Conservation (phyloP, 2,329 filamentous ascomycete species). For the Epichloe hybrida region DNA sequence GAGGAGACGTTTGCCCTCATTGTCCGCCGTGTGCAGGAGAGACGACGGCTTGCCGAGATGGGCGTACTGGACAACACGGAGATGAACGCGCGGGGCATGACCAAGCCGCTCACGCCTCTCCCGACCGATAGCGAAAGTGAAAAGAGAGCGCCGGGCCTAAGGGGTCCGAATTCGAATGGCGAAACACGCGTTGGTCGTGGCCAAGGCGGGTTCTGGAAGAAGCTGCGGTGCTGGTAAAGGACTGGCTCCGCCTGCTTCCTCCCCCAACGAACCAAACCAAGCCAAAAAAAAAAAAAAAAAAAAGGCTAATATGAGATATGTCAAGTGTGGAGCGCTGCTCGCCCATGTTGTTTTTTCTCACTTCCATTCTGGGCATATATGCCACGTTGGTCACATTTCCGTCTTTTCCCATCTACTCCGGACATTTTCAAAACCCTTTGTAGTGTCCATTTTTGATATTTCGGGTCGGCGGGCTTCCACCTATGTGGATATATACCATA, state of each 20-base stretch:
- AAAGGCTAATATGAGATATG: neutral
- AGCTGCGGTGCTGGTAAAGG: constrained; percentile 39
- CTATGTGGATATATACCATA: constrained; percentile 8
- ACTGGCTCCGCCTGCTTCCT: no score
- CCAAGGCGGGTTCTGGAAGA: constrained; percentile 39
- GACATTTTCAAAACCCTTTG: no score
- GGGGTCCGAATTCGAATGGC: constrained; percentile 29
- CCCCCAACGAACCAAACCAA: no score
- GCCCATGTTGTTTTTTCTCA: neutral
- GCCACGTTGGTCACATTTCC: no score
- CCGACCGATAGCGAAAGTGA: constrained; percentile 26
- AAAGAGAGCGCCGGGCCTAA: constrained; percentile 32
- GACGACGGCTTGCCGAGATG: constrained; percentile 35
- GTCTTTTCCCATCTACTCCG: no score
- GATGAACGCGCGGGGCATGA: constrained; percentile 39
- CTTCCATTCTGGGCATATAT: no score
- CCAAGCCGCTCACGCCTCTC: constrained; percentile 43
- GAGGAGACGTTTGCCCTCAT: constrained; percentile 75
- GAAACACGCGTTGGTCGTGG: constrained; percentile 29
- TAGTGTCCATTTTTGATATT: neutral
- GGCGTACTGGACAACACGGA: constrained; percentile 28
- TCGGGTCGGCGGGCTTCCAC: neutral
- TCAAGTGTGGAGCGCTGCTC: neutral
- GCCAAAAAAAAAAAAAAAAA: no score
- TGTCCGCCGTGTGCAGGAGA: constrained; percentile 47